Base-by-base conservation (phyloP, 805 yeast species). In the Wickerhamomyces sydowiorum region DNA sequence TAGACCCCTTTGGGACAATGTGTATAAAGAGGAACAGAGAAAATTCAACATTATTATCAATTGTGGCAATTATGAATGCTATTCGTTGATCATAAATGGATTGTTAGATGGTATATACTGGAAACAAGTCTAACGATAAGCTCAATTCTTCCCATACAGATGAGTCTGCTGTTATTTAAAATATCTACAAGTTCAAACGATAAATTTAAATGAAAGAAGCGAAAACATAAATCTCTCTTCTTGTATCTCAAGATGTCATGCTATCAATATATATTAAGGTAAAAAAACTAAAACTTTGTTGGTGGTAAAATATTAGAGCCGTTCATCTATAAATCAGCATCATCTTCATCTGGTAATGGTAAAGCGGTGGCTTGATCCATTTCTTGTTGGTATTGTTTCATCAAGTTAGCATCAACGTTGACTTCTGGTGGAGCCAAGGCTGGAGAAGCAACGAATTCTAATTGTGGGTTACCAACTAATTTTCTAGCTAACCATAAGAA, bases 371-470 rank as follows among this genome's bases (percentile, higher is more conserved):
- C 99, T 75, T 86, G 95, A 69, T 88, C 97, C 95, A 93, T 91
- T 78, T 93, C 99, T 67, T 89, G 95, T 80, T 93, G 96, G 79
- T 93, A 93, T 76, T 91, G 90, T 75, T 81, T 85, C 97, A 93
- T 88, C 75, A 93, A 80, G 62, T 84, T 93, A 59, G 86, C 87
- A 66, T 93, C 99, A 62, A 93, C 97, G 66, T 82, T 85, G 59
- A 91, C 98, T 80, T 93, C 99, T 64, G 99, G 98, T 61, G 99
- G 99, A 64, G 96, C 97, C 72, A 93, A 82, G 55, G 99, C 99
- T 58, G 99, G 99, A 50, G 98, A 86, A 60, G 95, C 98, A 60
- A 95, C 99, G 64, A 93, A 93, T 76, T 93, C 99, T 64, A 93
- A 82, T 71, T 86, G 89, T 51, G 96, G 91, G 81, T 91, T 88